These are phyloP conservation scores for Stachybotrys elegans DNA, from an alignment of 2,329 filamentous ascomycete species.

Conservation along the genomic window DNA sequence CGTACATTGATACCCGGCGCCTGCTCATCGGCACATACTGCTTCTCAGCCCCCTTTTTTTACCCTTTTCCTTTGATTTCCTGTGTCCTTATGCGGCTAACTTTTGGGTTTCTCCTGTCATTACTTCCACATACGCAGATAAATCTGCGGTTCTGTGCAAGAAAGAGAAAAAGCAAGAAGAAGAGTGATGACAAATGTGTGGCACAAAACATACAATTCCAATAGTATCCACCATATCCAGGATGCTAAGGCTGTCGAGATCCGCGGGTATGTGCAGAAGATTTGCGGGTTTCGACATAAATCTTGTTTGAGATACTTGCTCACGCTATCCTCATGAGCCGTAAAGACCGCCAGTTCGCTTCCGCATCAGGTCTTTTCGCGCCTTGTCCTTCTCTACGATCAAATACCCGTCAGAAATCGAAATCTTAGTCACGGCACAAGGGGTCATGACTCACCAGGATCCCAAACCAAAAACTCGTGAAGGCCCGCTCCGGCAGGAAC, in stretches of 20 bases:
- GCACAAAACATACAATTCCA: neutral
- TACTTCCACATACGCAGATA: neutral
- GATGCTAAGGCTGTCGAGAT: neutral
- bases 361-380: constrained; percentile 62
- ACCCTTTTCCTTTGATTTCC: neutral
- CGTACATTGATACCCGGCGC: neutral
- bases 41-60: neutral
- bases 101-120: neutral
- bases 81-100: neutral
- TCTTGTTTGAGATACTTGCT: neutral
- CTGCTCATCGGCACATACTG: neutral
- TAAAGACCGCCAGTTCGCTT: constrained; percentile 53
- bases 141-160: neutral
- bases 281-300: neutral
- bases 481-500: constrained; percentile 82
- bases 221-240: neutral
- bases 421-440: neutral
- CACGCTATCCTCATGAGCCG: constrained; percentile 8
- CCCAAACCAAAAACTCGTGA: constrained; percentile 72
- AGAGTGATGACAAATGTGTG: neutral
- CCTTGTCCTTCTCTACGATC: constrained; percentile 58
- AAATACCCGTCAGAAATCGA: constrained; percentile 25
- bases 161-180: neutral
- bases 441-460: constrained; percentile 23
- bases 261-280: neutral